phyloP scores from a whole-genome alignment of 345 rosid species.

The Gossypium mustelinum region DNA sequence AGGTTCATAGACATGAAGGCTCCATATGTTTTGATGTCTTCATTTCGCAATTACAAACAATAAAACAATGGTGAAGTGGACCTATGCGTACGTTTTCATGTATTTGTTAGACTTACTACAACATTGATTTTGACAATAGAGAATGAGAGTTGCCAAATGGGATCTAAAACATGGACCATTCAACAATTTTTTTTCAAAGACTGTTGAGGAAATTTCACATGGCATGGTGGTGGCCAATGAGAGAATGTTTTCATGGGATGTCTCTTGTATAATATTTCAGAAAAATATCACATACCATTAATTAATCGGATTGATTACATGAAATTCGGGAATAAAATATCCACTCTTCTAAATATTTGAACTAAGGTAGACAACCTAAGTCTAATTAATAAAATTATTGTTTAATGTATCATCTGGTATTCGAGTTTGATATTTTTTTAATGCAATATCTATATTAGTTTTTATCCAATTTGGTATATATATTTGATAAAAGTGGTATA shows the following conservation, averaged over 20 bases:
- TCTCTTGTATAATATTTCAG: too few species aligned
- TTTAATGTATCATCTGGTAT: too few species aligned
- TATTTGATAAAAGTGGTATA: too few species aligned
- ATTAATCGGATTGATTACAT: too few species aligned
- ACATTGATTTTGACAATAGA: not conserved
- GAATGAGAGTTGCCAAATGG: not conserved
- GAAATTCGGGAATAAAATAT: too few species aligned
- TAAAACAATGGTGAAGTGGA: not conserved
- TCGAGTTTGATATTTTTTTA: too few species aligned
- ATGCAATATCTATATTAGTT: fast-evolving
- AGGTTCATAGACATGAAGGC: not conserved
- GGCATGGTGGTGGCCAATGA: not conserved
- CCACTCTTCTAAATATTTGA: too few species aligned
- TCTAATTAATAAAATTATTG: too few species aligned
- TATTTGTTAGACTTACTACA: not conserved
- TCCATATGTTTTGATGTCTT: not conserved
- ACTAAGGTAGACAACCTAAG: too few species aligned
- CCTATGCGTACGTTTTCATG: not conserved
- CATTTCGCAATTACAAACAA: not conserved
- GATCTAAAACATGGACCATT: not conserved
- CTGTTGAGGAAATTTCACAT: not conserved
- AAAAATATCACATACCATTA: too few species aligned
- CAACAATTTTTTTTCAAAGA: not conserved
- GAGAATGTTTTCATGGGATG: not conserved
- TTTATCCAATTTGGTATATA: too few species aligned